phyloP scores from a whole-genome alignment of 768 basidiomycete species.

The Cystobasidium tubakii region DNA sequence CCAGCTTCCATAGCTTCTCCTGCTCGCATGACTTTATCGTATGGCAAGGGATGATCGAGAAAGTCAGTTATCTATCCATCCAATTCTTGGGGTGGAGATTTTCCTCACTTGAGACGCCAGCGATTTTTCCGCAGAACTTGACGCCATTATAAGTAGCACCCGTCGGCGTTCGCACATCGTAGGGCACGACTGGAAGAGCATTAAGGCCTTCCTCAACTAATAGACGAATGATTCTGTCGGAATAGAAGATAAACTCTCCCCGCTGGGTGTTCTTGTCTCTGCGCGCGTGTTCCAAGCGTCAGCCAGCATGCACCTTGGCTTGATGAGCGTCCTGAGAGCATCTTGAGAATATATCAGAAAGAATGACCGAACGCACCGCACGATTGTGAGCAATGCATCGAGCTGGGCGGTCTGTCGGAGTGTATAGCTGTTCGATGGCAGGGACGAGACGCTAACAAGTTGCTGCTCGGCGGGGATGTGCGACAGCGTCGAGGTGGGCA shows the following conservation, averaged over 20 bases:
- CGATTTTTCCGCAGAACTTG: constrained; percentile 77
- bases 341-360: too few species aligned
- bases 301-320: too few species aligned
- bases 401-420: constrained; percentile 61
- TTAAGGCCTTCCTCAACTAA: constrained; percentile 65
- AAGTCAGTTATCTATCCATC: constrained; percentile 40
- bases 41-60: constrained; percentile 61
- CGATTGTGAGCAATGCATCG: constrained; percentile 67
- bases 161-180: constrained; percentile 71
- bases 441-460: constrained; percentile 2
- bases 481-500: constrained; percentile 28
- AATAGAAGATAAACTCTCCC: constrained; percentile 95
- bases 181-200: constrained; percentile 68
- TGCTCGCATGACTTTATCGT: constrained; percentile 72
- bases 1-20: constrained; percentile 99
- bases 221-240: constrained; percentile 70
- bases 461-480: constrained; percentile 19
- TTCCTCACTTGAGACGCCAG: constrained; percentile 53
- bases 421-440: constrained; percentile 26
- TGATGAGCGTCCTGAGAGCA: too few species aligned
- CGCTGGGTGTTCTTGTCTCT: constrained; percentile 72
- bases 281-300: too few species aligned
- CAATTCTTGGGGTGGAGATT: constrained; percentile 51
- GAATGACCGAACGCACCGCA: constrained; percentile 25
- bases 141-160: constrained; percentile 66